Percentiles rank a stretch among this genome's conserved stretches.
These are phyloP conservation scores for Jatropha podagrica DNA, from an alignment of 441 rosid species.

Conservation along the genomic window DNA sequence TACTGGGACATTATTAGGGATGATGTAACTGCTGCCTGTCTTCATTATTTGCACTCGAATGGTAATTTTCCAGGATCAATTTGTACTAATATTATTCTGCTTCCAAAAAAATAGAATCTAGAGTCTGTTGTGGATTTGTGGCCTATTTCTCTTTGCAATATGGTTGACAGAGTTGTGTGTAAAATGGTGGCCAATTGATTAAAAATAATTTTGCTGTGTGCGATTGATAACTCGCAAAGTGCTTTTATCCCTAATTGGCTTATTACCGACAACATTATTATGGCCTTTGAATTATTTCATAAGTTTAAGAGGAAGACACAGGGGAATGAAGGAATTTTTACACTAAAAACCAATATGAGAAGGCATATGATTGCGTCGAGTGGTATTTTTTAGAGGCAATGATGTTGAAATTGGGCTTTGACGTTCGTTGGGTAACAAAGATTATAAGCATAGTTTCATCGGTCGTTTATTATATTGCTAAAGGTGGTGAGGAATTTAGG, in stretches of 20 bases:
- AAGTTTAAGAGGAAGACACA: neutral
- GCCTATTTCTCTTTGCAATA: neutral
- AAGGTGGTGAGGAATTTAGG: no score
- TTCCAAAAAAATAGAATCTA: neutral
- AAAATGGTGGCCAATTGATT: no score
- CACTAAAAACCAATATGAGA: neutral
- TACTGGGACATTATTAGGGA: neutral
- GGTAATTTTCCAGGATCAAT: neutral
- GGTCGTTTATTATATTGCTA: no score
- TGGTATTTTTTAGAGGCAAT: no score
- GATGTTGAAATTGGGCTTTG: no score
- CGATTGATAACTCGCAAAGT: neutral
- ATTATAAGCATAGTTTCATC: no score
- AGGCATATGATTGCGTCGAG: neutral
- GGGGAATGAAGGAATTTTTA: neutral
- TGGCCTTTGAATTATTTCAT: neutral
- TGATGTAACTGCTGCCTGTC: neutral
- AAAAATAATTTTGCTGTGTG: no score
- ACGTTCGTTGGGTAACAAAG: no score
- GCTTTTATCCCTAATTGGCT: neutral
- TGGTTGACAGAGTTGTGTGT: neutral
- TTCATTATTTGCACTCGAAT: neutral
- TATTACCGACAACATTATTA: neutral
- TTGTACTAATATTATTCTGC: no score
- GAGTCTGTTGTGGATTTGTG: neutral